phyloP scores from a whole-genome alignment of 164 flowering plant species.

The Chimonanthus salicifolius region DNA sequence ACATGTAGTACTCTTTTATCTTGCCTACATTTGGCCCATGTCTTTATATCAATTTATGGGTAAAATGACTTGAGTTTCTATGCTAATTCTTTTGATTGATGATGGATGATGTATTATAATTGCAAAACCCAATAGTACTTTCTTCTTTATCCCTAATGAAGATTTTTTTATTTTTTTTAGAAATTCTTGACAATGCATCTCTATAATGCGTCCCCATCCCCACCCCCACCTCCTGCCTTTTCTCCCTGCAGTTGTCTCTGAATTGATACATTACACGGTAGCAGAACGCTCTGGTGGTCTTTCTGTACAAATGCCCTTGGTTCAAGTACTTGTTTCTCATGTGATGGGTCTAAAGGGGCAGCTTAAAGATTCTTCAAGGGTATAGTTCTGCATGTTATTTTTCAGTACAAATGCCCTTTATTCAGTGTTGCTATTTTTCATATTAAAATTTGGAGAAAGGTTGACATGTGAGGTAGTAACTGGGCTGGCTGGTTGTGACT shows the following conservation, averaged over 20 bases:
- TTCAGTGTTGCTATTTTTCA: too few species aligned
- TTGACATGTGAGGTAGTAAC: background rate
- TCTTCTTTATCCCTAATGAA: too few species aligned
- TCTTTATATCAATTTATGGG: too few species aligned
- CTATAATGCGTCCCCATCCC: background rate
- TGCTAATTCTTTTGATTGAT: too few species aligned
- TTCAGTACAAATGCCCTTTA: background rate
- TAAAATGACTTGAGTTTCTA: too few species aligned
- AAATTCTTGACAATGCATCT: too few species aligned
- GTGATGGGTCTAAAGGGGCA: constrained; percentile 79
- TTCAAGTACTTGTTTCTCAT: constrained; percentile 90
- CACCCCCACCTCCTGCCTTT: too few species aligned
- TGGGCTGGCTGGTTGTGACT: background rate
- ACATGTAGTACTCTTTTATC: too few species aligned
- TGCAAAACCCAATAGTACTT: background rate
- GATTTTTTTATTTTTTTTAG: too few species aligned
- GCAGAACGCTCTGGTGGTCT: constrained; percentile 49
- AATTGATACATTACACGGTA: constrained; percentile 85
- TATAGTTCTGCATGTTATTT: constrained; percentile 13
- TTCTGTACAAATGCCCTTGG: constrained; percentile 80
- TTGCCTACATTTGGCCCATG: too few species aligned
- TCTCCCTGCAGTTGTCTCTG: constrained; percentile 68
- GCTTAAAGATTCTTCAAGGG: constrained; percentile 83
- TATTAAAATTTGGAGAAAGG: background rate
- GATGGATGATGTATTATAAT: too few species aligned